Evolutionary conservation across 2,329 filamentous ascomycete genomes (phyloP).

Genomic region (Penicillium sp.): DNA sequence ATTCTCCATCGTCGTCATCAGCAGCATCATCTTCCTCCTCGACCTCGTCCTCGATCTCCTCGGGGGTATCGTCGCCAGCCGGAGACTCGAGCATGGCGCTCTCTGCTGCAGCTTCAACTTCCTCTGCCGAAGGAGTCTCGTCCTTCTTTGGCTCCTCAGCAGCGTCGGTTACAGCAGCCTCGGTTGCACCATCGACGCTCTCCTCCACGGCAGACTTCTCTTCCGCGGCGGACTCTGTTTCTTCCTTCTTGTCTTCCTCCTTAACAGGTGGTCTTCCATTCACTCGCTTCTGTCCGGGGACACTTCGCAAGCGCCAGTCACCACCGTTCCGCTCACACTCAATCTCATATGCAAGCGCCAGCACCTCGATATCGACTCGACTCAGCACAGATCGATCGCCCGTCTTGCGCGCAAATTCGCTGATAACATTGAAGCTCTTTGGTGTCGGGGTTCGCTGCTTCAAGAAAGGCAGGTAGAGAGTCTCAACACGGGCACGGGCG

Average conservation of each 20-base stretch:
- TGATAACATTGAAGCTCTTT: constrained; percentile 76
- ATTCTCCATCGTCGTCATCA: constrained; percentile 65
- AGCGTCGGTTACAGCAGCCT: constrained; percentile 29
- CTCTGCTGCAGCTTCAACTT: not conserved
- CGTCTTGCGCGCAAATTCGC: constrained; percentile 83
- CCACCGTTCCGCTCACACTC: constrained; percentile 90
- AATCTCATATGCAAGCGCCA: constrained; percentile 92
- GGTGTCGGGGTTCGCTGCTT: constrained; percentile 73
- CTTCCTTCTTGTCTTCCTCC: constrained; percentile 35
- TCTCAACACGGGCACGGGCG: constrained; percentile 79
- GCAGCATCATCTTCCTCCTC: constrained; percentile 35
- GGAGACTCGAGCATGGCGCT: constrained; percentile 9
- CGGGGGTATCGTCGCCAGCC: constrained; percentile 29
- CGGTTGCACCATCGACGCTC: constrained; percentile 32
- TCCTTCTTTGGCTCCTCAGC: constrained; percentile 28
- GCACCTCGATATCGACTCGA: constrained; percentile 81
- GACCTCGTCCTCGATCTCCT: constrained; percentile 28
- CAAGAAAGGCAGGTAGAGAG: constrained; percentile 80
- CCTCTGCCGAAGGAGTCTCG: constrained; percentile 15
- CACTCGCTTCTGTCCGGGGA: constrained; percentile 75
- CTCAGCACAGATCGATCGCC: constrained; percentile 89
- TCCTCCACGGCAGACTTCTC: constrained; percentile 24
- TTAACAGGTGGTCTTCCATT: constrained; percentile 67
- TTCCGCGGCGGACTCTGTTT: constrained; percentile 14
- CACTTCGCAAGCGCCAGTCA: constrained; percentile 78